phyloP scores from a whole-genome alignment of 306 rosid species.

The Biancaea sappan region DNA sequence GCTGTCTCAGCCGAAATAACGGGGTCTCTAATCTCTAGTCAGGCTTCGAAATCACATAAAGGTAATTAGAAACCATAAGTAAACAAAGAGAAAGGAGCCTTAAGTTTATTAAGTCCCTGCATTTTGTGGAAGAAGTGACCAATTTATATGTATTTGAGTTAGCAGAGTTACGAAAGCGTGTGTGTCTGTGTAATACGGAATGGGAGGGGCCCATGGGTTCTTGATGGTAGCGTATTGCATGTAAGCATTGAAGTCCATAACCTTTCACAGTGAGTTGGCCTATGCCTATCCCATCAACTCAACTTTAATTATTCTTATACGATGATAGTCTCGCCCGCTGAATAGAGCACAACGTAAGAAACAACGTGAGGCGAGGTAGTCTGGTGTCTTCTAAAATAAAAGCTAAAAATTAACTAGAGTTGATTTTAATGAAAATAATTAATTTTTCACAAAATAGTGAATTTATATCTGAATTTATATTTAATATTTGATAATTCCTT shows the following conservation, averaged over 20 bases:
- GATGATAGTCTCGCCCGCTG: conserved; percentile 34
- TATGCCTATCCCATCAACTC: conserved; percentile 32
- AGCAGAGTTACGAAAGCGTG: conserved; percentile 21
- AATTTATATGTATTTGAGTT: conserved; percentile 33
- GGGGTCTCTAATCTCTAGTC: not conserved
- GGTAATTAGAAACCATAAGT: conserved; percentile 27
- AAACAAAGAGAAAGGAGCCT: conserved; percentile 13
- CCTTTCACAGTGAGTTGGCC: conserved; percentile 36
- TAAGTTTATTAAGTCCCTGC: not conserved
- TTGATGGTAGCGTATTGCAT: conserved; percentile 45
- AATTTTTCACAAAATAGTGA: no score
- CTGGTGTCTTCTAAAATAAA: conserved; percentile 29
- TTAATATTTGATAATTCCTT: no score
- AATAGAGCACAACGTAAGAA: conserved; percentile 27
- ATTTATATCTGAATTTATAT: no score
- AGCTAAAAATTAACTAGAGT: no score
- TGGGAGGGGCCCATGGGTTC: conserved; percentile 26
- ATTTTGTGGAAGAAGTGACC: conserved; percentile 26
- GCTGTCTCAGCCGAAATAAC: not conserved
- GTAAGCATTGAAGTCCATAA: no score
- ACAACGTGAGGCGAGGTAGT: conserved; percentile 27
- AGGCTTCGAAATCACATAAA: conserved; percentile 18
- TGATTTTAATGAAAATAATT: no score
- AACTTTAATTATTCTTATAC: conserved; percentile 32
- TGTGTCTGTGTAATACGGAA: not conserved